Conservation (phyloP, 768 basidiomycete species). For the Suillus luteus region DNA sequence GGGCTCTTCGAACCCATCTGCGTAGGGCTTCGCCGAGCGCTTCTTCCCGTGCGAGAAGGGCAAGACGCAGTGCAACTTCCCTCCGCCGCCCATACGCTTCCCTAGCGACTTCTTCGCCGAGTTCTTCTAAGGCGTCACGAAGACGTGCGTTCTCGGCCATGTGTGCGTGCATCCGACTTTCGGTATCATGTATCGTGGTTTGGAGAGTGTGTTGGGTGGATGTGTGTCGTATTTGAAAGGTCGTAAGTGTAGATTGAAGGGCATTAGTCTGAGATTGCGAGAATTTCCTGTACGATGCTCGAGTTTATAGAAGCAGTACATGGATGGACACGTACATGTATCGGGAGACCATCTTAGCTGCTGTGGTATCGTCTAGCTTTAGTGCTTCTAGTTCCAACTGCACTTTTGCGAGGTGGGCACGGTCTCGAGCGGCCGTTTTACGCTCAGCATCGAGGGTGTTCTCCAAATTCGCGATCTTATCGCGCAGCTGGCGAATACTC, state of each 20-base stretch:
- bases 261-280: slow-evolving; percentile 72
- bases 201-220: slow-evolving; percentile 61
- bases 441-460: slow-evolving; percentile 49
- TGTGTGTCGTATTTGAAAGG: slow-evolving; percentile 61
- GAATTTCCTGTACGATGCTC: slow-evolving; percentile 61
- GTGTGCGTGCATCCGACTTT: slow-evolving; percentile 46
- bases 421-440: slow-evolving; percentile 43
- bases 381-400: slow-evolving; percentile 56
- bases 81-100: slow-evolving; percentile 73
- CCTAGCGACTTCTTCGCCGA: slow-evolving; percentile 68
- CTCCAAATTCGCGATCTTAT: slow-evolving; percentile 45
- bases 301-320: slow-evolving; percentile 2
- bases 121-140: slow-evolving; percentile 64
- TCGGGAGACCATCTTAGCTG: slow-evolving; percentile 80
- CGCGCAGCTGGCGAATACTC: slow-evolving; percentile 44
- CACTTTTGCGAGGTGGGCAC: slow-evolving; percentile 45
- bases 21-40: slow-evolving; percentile 52
- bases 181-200: slow-evolving; percentile 46
- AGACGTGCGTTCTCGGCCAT: slow-evolving; percentile 48
- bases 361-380: slow-evolving; percentile 67
- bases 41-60: slow-evolving; percentile 67
- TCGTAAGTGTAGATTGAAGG: slow-evolving; percentile 60
- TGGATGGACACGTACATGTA: slow-evolving; percentile 63
- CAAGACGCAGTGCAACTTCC: slow-evolving; percentile 67
- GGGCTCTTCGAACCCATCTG: slow-evolving; percentile 55